Conservation (phyloP, 1,139 yeast species). For the Pichia sp. region DNA sequence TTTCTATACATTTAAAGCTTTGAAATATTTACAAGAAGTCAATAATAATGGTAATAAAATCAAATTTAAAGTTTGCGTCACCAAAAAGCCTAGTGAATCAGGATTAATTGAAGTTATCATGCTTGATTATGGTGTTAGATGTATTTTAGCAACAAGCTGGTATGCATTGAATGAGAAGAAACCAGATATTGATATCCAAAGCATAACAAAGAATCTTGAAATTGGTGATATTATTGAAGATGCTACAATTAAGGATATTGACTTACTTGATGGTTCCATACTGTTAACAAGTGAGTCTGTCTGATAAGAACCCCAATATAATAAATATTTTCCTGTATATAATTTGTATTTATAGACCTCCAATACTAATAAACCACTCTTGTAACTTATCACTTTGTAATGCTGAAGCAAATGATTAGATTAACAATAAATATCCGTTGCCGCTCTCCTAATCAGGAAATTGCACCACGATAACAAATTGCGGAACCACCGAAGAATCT, state of each 20-base stretch:
- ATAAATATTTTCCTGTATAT: neutral
- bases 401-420: no score
- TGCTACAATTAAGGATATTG: conserved; percentile 35
- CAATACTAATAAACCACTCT: no score
- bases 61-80: conserved; percentile 32
- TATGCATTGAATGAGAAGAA: conserved; percentile 25
- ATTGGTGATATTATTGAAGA: conserved; percentile 38
- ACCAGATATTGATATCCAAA: conserved; percentile 21
- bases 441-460: no score
- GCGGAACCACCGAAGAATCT: no score
- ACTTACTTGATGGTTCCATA: conserved; percentile 34
- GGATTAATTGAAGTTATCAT: conserved; percentile 37
- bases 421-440: no score
- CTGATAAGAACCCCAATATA: conserved; percentile 1
- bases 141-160: conserved; percentile 29
- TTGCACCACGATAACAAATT: no score
- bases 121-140: conserved; percentile 32
- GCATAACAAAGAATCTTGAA: conserved; percentile 25
- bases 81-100: conserved; percentile 33
- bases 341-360: neutral
- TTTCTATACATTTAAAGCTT: conserved; percentile 38
- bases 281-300: conserved; percentile 25
- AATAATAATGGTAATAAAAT: conserved; percentile 9
- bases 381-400: no score
- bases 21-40: conserved; percentile 32